These are phyloP conservation scores for Chlorella sp. DNA, from an alignment of 139 green algal genomes.

Conservation along the genomic window DNA sequence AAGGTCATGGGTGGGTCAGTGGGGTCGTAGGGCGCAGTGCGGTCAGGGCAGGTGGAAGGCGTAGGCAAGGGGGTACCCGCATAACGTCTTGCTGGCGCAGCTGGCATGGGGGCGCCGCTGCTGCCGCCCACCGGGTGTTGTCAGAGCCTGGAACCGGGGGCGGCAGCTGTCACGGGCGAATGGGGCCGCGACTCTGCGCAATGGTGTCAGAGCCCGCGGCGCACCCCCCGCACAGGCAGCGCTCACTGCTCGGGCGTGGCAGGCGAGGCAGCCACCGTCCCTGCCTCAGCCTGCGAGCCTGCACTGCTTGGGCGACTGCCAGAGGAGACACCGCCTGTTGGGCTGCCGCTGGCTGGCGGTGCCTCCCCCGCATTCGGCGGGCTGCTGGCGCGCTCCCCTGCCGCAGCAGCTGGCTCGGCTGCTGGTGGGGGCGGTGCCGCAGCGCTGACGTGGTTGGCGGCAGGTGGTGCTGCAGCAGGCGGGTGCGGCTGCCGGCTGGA, in stretches of 20 bases:
- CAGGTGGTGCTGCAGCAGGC: background rate
- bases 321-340: background rate
- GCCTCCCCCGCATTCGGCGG: background rate
- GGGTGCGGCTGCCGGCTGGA: background rate
- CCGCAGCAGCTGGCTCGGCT: background rate
- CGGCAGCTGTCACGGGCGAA: too few species aligned
- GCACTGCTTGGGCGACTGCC: background rate
- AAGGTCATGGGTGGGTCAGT: too few species aligned
- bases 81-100: too few species aligned
- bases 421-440: background rate
- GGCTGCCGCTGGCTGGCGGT: background rate
- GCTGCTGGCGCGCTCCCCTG: too few species aligned
- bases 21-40: too few species aligned
- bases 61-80: too few species aligned
- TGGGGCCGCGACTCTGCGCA: too few species aligned
- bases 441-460: background rate
- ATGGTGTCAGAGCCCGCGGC: too few species aligned
- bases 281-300: background rate
- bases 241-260: conserved; percentile 13
- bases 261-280: background rate
- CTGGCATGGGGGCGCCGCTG: too few species aligned
- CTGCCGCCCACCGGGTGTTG: too few species aligned
- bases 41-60: too few species aligned
- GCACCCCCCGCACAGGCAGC: background rate
- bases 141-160: too few species aligned